phyloP scores from a whole-genome alignment of 768 basidiomycete species.

The Tremella fuciformis region DNA sequence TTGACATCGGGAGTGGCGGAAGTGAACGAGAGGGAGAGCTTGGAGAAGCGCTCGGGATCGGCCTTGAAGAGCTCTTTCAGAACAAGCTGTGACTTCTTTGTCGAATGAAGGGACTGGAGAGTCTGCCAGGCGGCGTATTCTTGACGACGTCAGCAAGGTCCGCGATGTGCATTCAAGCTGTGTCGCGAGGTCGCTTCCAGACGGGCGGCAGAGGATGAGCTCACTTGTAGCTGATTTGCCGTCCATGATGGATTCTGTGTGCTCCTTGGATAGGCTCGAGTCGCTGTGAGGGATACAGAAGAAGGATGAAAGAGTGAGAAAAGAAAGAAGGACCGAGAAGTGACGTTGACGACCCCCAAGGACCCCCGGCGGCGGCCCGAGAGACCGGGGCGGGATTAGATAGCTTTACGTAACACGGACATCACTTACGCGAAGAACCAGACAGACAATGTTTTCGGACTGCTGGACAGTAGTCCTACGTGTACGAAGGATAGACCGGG shows the following conservation, averaged over 20 bases:
- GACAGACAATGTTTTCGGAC: no score
- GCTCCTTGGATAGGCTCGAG: neutral
- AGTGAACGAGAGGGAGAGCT: slow-evolving; percentile 60
- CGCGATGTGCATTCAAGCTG: neutral
- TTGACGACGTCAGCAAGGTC: slow-evolving; percentile 48
- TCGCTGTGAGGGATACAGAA: no score
- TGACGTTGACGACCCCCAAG: no score
- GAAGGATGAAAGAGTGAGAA: no score
- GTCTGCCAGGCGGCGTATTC: slow-evolving; percentile 88
- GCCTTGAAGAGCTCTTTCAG: slow-evolving; percentile 89
- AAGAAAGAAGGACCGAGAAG: no score
- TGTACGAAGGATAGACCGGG: no score
- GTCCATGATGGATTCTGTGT: slow-evolving; percentile 35
- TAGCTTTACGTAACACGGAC: no score
- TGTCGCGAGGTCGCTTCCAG: neutral
- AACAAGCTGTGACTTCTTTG: slow-evolving; percentile 68
- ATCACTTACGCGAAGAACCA: no score
- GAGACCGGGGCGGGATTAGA: no score
- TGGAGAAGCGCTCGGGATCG: slow-evolving; percentile 80
- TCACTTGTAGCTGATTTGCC: slow-evolving; percentile 46
- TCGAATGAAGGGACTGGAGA: slow-evolving; percentile 77
- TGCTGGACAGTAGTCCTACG: no score
- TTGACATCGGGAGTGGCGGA: slow-evolving; percentile 70
- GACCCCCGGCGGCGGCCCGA: no score
- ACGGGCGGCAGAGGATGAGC: slow-evolving; percentile 9